Evolutionary conservation across 768 basidiomycete species (phyloP), one percentile per base, ranked within the genome.

Genomic region (Rhizopogon salebrosus): DNA sequence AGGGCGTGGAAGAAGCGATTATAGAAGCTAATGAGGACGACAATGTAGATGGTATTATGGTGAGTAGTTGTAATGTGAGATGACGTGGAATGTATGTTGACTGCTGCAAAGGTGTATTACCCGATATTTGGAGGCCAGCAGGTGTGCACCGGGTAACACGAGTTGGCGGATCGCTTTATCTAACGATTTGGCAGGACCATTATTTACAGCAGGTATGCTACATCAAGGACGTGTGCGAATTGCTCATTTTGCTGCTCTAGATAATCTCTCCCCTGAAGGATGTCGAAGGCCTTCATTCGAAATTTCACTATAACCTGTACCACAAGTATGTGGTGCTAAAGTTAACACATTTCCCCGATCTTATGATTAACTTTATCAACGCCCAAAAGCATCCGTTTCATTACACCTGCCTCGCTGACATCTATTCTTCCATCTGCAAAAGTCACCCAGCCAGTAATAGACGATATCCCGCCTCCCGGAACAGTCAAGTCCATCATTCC

Each of bases 401-500:
- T 99, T 59, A 76, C 87, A 50, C 93, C 94, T 2, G 75, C 75
- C 43, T 85, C 89, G 14, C 79, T 97, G 20, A 70, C 71, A 24
- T 73, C 76, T 14, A 72, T 80, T 0, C 60, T 76, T 5, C 64
- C 73, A 16, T 65, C 71, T 0, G 57, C 71, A 11, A 60, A 59
- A 26, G 58, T 61, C 9, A 54, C 63, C 11, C 54, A 65, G 22
- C 64, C 70, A 4, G 66, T 71, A 27, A 73, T 75, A 60, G 73
- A 62, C 38, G 88, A 92, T 54, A 71, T 77, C 11, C 84, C 90
- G 2, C 92, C 94, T 4, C 70, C 82, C 0, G 93, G 94, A 22
- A 87, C 85, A 52, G 92, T 97, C 63, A 98, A 98, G 70, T 95
- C 93, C 4, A 92, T 99, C 63, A 80, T 99, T 34, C 97, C 97